Conservation (phyloP, 305 asterid species). For the Rubia tinctorum region DNA sequence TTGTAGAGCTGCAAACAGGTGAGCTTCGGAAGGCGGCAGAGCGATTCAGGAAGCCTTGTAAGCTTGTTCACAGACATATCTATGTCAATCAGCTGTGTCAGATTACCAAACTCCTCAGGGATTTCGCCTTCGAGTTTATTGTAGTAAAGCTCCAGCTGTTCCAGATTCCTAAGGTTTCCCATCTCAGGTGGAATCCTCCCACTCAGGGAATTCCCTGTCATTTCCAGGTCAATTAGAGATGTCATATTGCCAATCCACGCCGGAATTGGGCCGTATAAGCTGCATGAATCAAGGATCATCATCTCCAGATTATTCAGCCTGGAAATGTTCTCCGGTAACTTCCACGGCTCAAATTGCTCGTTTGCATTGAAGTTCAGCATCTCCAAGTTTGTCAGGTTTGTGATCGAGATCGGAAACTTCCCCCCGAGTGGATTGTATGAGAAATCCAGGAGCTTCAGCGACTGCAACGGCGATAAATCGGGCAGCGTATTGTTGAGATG, state of each 20-base stretch:
- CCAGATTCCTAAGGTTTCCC: conserved; percentile 49
- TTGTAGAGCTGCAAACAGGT: conserved; percentile 65
- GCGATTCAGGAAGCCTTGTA: conserved; percentile 45
- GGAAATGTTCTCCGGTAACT: conserved; percentile 46
- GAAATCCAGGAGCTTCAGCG: conserved; percentile 53
- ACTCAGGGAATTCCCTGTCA: conserved; percentile 54
- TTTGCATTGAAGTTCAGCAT: conserved; percentile 55
- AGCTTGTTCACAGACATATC: conserved; percentile 78
- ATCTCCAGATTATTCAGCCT: conserved; percentile 37
- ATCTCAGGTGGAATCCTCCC: conserved; percentile 63
- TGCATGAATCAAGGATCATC: conserved; percentile 59
- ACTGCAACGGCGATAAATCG: conserved; percentile 56
- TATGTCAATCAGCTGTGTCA: conserved; percentile 47
- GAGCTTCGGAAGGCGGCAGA: conserved; percentile 65
- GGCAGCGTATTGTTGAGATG: conserved; percentile 55
- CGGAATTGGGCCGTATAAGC: conserved; percentile 52
- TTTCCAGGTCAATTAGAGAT: conserved; percentile 70
- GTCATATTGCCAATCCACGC: conserved; percentile 56
- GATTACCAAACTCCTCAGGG: conserved; percentile 71
- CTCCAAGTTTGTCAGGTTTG: conserved; percentile 63
- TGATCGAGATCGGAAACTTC: conserved; percentile 64
- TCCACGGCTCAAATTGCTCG: conserved; percentile 43
- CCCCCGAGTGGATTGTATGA: conserved; percentile 62
- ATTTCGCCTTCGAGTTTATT: conserved; percentile 70
- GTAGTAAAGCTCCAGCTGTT: conserved; percentile 79